Evolutionary conservation across 108 stramenopile species (phyloP), one percentile per base, ranked within the genome.

Genomic region (Fragilaria radians): DNA sequence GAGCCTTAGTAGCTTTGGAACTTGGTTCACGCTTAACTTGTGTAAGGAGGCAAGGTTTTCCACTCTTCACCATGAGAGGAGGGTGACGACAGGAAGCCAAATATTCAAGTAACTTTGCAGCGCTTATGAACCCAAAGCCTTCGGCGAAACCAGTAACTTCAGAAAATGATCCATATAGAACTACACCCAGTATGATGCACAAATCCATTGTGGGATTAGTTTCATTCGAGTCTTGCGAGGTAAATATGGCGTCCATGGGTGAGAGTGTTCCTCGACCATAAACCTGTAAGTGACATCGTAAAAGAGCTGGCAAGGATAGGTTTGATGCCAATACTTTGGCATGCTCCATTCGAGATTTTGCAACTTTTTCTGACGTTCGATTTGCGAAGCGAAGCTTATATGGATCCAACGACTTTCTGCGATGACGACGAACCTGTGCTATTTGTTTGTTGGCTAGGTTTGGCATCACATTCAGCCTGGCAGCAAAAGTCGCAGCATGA

Each of bases 301-400:
- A 56, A 29, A 86, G 54, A 22, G 87, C 90, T 1, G 90, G 90
- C 17, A 92, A 53, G 4, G 86, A 82, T 45, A 92, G 68, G 4
- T 82, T 81, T 2, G 59, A 25, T 21, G 59, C 48, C 48, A 92
- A 48, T 22, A 61, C 59, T 45, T 67, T 57, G 34, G 79, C 77
- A 22, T 59, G 30, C n/a, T n/a, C n/a, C n/a, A n/a, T n/a, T 5
- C 54, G 34, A 17, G 57, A 58, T 62, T 81, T 72, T 7, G 58
- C 46, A 7, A 57, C 53, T 7, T 31, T 30, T 7, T 77, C 34
- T 48, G 48, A 25, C 18, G 68, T 18, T 21, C 63, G 60, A 32
- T 45, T 61, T 19, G 58, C 54, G n/a, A n/a, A n/a, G n/a, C n/a
- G n/a, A n/a, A n/a, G n/a, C n/a, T n/a, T n/a, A n/a, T n/a, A n/a